Evolutionary conservation across 2,329 filamentous ascomycete species (phyloP).

Genomic region (Cordyceps tenuipes): DNA sequence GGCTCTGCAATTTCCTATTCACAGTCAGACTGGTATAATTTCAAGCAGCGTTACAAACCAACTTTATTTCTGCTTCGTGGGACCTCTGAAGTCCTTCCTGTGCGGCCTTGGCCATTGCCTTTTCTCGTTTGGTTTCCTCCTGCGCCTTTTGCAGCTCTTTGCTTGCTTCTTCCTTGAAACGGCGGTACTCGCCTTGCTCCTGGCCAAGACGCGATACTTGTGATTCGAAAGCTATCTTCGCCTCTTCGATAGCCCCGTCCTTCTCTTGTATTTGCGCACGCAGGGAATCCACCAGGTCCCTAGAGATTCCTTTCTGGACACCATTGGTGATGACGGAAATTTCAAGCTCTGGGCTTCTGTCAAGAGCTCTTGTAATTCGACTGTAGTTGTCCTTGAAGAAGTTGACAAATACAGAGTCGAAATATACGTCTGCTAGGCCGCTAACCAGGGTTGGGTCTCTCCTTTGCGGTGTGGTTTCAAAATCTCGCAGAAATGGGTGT

Average conservation of each 20-base stretch:
- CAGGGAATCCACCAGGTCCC: conserved; percentile 82
- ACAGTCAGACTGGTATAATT: conserved; percentile 13
- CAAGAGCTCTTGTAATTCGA: conserved; percentile 72
- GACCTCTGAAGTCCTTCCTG: conserved; percentile 64
- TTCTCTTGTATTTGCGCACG: conserved; percentile 70
- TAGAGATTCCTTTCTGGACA: conserved; percentile 82
- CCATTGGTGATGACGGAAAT: conserved; percentile 72
- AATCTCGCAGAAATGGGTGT: conserved; percentile 75
- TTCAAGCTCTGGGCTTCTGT: conserved; percentile 83
- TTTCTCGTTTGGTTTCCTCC: conserved; percentile 37
- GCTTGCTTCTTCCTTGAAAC: conserved; percentile 49
- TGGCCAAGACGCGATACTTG: conserved; percentile 54
- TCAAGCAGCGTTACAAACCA: conserved; percentile 17
- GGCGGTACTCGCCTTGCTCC: conserved; percentile 64
- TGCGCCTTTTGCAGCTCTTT: conserved; percentile 37
- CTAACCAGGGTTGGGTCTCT: conserved; percentile 38
- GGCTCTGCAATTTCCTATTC: conserved; percentile 24
- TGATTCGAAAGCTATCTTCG: conserved; percentile 36
- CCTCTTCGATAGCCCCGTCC: conserved; percentile 42
- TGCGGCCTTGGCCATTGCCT: conserved; percentile 31
- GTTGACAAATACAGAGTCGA: conserved; percentile 79
- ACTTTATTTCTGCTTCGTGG: conserved; percentile 58
- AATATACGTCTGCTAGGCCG: conserved; percentile 69
- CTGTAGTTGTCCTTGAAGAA: conserved; percentile 96
- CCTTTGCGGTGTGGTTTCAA: conserved; percentile 74